Evolutionary conservation across 177 flowering plant species (phyloP), one percentile per base, ranked within the genome.

Genomic region (Vitis hybrid): DNA sequence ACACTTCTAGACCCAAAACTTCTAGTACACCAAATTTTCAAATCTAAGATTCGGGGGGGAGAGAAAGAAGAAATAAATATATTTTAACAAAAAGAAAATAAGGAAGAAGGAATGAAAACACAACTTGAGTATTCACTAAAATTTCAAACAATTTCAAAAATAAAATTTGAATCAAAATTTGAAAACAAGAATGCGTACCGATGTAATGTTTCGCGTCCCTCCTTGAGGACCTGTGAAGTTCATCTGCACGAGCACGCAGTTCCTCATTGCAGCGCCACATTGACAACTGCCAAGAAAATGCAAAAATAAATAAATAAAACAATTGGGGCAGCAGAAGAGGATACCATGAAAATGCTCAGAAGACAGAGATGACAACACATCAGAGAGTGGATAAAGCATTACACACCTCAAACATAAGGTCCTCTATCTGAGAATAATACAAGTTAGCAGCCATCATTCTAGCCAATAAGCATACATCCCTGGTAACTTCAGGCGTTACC

Each of bases 391-490:
- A 55, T 19, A 19, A 10, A 63, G 32, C 19, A 23, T 11, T 60
- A 50, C 17, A 65, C 77, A 92, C 97, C 94, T 92, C 97, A 79
- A 92, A 92, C 97, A 92, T 92, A 49, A 92, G 91, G 70, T 92
- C 95, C 78, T 90, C 95, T 58, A 92, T 92, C 83, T 92, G 97
- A 58, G 96, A 89, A 72, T 78, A 91, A 74, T 92, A 91, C 74
- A 92, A 65, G 75, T 91, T 92, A 65, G 96, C 91, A 71, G 94
- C 97, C 97, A 92, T 92, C 97, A 92, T 85, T 83, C 97, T 82
- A 32, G 96, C 97, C 77, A 92, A 75, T 64, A 92, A 78, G 74
- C 96, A 91, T 2, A 92, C 97, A 78, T 92, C 97, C 73, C 97
- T 83, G 10, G 97, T 92, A 56, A 92, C 97, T 70, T 92, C 97